Base-by-base conservation (phyloP, 2,329 filamentous ascomycete species). In the Xylariaceae sp. region DNA sequence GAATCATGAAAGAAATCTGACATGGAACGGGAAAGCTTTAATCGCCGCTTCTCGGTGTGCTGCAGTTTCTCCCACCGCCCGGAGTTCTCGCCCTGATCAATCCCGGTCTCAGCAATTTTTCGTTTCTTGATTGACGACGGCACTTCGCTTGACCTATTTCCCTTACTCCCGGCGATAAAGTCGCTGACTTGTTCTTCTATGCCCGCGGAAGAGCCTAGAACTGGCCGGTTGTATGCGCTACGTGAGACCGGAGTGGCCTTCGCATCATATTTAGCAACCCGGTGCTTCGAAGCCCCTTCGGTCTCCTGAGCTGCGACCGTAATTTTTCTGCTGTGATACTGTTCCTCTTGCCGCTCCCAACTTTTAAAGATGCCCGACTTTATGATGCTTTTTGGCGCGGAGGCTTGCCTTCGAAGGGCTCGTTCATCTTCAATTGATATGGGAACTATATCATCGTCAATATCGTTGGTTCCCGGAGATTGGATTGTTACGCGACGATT, bases 391-490 rank as follows among this genome's bases (percentile, higher is more conserved):
- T 62, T 65, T 51, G 62, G 63, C 5, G 66, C 63, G 51, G 52
- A 56, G 6, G 56, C 56, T 13, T 66, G 66, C 54, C 71, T 67
- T 49, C 71, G 66, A 7, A 65, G 65, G 42, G 62, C 61, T 55
- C 66, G 67, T 55, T 71, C 69, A 17, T 70, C 64, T 53, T 73
- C 67, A 39, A 73, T 53, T 13, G 69, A 69, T 56, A 71, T 58
- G 2, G 68, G 68, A 52, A 64, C 55, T 18, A 56, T 61, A 23
- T 67, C 64, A 45, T 69, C 65, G 15, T 55, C 44, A 11, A 64
- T 60, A 53, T 68, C 65, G 7, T 64, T 58, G 34, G 30, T 58
- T 37, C 35, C 57, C n/a, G 69, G 69, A 2, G 67, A 67, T 58
- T 66, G 62, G 8, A 71, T 64, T 3, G 60, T 56, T 2, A 71